A percentile compares a stretch with the other conserved stretches of the same genome.
Conservation (phyloP, 129 eudicot species). For the Ambrosia trifida region DNA sequence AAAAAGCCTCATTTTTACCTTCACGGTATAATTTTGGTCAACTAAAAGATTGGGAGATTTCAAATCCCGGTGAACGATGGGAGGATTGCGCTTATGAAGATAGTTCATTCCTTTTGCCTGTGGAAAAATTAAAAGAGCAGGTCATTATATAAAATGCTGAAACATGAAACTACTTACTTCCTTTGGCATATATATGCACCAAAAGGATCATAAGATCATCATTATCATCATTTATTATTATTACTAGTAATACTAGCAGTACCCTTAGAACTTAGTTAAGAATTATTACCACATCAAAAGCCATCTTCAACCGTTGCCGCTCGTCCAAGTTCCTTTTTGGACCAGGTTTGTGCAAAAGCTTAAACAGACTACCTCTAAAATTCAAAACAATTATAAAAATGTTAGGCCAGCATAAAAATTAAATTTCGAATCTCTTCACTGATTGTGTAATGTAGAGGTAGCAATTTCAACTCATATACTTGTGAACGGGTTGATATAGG, state of each 20-base stretch:
- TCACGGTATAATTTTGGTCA: conserved; percentile 85
- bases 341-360: conserved; percentile 80
- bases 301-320: conserved; percentile 83
- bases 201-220: neutral
- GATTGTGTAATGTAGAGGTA: conserved; percentile 9
- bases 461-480: neutral
- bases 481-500: neutral
- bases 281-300: conserved; percentile 82
- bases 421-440: conserved; percentile 9
- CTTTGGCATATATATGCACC: neutral
- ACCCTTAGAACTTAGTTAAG: neutral
- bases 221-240: neutral
- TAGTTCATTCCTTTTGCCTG: conserved; percentile 99
- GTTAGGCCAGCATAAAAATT: conserved; percentile 12
- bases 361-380: conserved; percentile 84
- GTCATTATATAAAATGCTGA: neutral
- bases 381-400: conserved; percentile 22
- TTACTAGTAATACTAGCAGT: neutral
- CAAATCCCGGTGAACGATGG: conserved; percentile 88
- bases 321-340: conserved; percentile 73
- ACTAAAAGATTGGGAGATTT: conserved; percentile 97
- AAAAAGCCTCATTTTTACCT: conserved; percentile 45
- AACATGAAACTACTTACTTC: neutral
- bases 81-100: conserved; percentile 96
- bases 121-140: conserved; percentile 8